Base-by-base conservation (phyloP, 179 eudicot species). In the Sideroxylon spinosum region DNA sequence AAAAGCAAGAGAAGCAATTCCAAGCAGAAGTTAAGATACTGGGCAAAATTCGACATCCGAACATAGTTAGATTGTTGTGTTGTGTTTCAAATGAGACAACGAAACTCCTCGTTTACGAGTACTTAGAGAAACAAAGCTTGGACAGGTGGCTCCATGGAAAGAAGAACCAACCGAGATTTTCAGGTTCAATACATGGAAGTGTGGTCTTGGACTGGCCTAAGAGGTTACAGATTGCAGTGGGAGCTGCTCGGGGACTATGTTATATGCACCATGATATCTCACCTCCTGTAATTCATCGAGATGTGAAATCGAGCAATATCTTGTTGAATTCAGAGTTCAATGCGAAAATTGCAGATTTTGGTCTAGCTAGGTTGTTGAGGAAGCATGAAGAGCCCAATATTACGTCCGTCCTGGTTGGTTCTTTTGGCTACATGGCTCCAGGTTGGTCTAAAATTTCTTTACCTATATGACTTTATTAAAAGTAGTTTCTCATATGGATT, bases 291-390 rank as follows among this genome's bases (percentile, higher is more conserved):
- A 81, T 92, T 75, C 97, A 92, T 62, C 82, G 94, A 11, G 97
- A 92, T 75, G 82, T 92, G 26, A 92, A 92, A 68, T 92, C 93
- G 13, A 88, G 91, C 81, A 92, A 92, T 17, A 85, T 92, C 50
- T 76, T 92, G 78, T 56, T 92, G 22, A 94, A 89, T 76, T 80
- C 91, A 0, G 81, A 86, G 63, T 90, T 90, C 71, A 92, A 90
- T 79, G 90, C 94, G 3, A 90, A 89, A 84, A 88, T 92, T 74
- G 93, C 94, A 61, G 97, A 92, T 85, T 90, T 92, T 53, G 97
- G 97, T 2, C 84, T 90, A 55, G 93, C 97, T 6, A 88, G 75
- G 81, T 80, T 82, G n/a, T 71, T 85, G 72, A 77, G 32, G 44
- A 89, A 85, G 81, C 77, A 79, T 14, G 89, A 90, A 78, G 87